Percentiles rank a stretch among this genome's conserved stretches.
Conservation (phyloP, 83 land plant species). For the Picea mariana region DNA sequence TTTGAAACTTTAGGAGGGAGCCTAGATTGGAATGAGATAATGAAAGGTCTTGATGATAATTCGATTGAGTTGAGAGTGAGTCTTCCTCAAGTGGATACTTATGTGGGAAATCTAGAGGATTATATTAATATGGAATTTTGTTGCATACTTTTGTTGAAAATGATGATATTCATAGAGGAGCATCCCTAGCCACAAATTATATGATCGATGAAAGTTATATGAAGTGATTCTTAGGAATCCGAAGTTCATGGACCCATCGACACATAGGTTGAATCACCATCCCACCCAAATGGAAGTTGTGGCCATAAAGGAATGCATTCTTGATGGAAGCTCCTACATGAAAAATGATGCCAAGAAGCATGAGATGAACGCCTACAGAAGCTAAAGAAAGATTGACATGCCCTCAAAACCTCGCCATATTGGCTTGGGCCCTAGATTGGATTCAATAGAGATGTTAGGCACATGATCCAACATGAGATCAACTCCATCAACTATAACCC, state of each 20-base stretch:
- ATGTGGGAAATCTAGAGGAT: constrained; percentile 50
- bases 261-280: constrained; percentile 25
- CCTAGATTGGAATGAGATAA: constrained; percentile 43
- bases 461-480: constrained; percentile 30
- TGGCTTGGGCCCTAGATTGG: constrained; percentile 49
- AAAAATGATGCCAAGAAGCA: neutral
- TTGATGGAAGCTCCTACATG: constrained; percentile 7
- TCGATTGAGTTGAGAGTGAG: constrained; percentile 37
- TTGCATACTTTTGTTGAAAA: no score
- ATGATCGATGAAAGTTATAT: neutral
- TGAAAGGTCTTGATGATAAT: constrained; percentile 34
- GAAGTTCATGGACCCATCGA: constrained; percentile 23
- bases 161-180: no score
- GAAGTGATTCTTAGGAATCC: constrained; percentile 24
- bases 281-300: constrained; percentile 36
- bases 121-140: constrained; percentile 18
- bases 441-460: constrained; percentile 37
- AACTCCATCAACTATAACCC: no score
- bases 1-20: constrained; percentile 19
- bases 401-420: constrained; percentile 23
- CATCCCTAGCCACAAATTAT: no score
- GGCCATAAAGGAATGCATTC: constrained; percentile 23
- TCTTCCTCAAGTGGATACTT: constrained; percentile 36
- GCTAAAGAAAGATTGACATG: constrained; percentile 24
- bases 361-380: constrained; percentile 25